Conservation (phyloP, 2,329 filamentous ascomycete genomes). For the Chaetomiaceae sp. region DNA sequence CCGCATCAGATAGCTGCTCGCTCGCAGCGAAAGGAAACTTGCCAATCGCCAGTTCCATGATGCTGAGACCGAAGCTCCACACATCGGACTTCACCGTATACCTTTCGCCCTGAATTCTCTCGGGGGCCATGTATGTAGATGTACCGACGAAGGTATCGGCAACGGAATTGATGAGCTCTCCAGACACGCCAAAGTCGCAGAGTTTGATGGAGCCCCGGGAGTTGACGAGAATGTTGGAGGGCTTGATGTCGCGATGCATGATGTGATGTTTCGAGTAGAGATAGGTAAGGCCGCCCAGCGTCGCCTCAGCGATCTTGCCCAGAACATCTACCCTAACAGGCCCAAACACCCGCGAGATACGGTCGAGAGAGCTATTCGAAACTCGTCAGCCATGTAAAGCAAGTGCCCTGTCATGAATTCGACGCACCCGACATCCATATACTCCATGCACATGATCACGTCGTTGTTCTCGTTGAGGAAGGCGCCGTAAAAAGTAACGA, state of each 20-base stretch:
- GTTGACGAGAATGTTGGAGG: conserved; percentile 95
- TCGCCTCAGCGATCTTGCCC: conserved; percentile 95
- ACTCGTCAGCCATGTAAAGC: conserved; percentile 18
- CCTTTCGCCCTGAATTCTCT: conserved; percentile 92
- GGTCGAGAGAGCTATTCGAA: conserved; percentile 71
- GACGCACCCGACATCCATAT: conserved; percentile 95
- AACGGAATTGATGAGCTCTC: conserved; percentile 94
- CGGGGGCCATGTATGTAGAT: conserved; percentile 98
- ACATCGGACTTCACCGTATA: conserved; percentile 99
- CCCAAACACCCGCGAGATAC: conserved; percentile 90
- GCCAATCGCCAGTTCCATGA: conserved; percentile 97
- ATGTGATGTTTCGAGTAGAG: conserved; percentile 94
- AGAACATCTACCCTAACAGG: conserved; percentile 93
- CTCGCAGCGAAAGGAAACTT: conserved; percentile 89
- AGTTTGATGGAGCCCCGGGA: conserved; percentile 92
- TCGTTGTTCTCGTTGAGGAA: conserved; percentile 96
- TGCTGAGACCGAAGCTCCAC: conserved; percentile 91
- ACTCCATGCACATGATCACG: conserved; percentile 99
- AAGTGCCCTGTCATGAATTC: background rate
- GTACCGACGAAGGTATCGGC: conserved; percentile 98
- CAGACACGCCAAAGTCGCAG: conserved; percentile 98
- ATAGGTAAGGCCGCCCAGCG: conserved; percentile 88
- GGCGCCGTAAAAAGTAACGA: conserved; percentile 96
- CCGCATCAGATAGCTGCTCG: conserved; percentile 65
- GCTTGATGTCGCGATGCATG: conserved; percentile 99